Base-by-base conservation (phyloP, 192 early-diverging fungal genomes). In the Umbelopsis vinacea region DNA sequence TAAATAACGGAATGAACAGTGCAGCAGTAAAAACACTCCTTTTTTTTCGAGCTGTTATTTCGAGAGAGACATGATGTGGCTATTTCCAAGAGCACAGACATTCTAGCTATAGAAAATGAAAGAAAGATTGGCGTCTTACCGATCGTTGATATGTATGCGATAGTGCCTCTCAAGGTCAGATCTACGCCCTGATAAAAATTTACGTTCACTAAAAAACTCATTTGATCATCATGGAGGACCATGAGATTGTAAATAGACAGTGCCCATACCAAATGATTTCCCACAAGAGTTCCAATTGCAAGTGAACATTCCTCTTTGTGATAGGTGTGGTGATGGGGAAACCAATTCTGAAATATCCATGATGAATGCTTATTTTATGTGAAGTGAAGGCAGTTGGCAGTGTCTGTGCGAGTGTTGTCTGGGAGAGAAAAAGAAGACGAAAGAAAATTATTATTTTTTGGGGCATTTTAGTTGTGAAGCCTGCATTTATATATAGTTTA, bases 101-200 rank as follows among this genome's bases (percentile, higher is more conserved):
- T 15, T 50, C n/a, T 50, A 21, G 15, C 66, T 54, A 43, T 35
- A 66, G 45, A 47, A 38, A 52, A 53, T 24, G 19, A 26, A 9
- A 38, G 29, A 21, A 70, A 72, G 60, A 43, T 12, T 43, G 6
- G 11, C 11, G 6, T 43, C 72, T 8, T 74, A 84, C 86, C 89
- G 83, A 48, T 92, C 91, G 67, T 90, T 90, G 43, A 89, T 91
- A 74, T 93, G 92, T 71, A 93, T 92, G 43, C 92, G 83, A 43
- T 78, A 82, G 82, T 93, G 92, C 38, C 92, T 85, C 33, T 86
- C 88, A 5, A 92, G 81, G 71, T 93, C 92, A 33, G 86, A 88
- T 60, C 83, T 77, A 46, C 86, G 79, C 17, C 57, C 71, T 72
- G 38, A 35, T 46, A 17, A 54, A 45, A 57, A 45, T 2, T 54